Evolutionary conservation across 768 basidiomycete genomes (phyloP).

Genomic region (Calocybe indica): DNA sequence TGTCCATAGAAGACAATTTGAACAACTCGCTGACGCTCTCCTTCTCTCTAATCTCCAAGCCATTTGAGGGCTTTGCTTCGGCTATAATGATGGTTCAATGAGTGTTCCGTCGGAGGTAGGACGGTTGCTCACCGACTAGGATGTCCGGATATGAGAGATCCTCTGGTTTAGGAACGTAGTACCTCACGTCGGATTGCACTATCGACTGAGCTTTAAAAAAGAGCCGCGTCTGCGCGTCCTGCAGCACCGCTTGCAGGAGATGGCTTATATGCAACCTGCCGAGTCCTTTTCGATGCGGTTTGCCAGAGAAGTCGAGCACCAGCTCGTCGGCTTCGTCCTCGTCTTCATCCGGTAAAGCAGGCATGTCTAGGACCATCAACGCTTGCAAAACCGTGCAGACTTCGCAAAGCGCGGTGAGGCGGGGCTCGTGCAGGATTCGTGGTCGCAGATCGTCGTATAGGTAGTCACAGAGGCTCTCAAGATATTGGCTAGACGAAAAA

Average conservation of each 20-base stretch:
- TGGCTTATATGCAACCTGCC: conserved; percentile 72
- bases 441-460: conserved; percentile 95
- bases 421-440: conserved; percentile 88
- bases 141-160: conserved; percentile 88
- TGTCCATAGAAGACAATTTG: conserved; percentile 62
- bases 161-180: conserved; percentile 69
- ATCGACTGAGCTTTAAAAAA: conserved; percentile 96
- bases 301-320: conserved; percentile 30
- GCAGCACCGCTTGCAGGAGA: conserved; percentile 82
- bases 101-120: conserved; percentile 2
- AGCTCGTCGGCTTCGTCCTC: conserved; percentile 27
- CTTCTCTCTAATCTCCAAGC: conserved; percentile 55
- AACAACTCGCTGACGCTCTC: conserved; percentile 66
- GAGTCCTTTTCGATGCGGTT: conserved; percentile 29
- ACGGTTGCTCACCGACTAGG: conserved; percentile 50
- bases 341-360: conserved; percentile 19
- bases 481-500: conserved; percentile 59
- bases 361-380: conserved; percentile 87
- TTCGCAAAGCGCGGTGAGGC: conserved; percentile 83
- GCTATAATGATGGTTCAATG: conserved; percentile 23
- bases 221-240: conserved; percentile 92
- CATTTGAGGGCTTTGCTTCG: conserved; percentile 36
- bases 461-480: conserved; percentile 89
- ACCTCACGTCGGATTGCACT: conserved; percentile 82
- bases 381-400: conserved; percentile 96